Conservation (phyloP, 352 stramenopile genomes). For the Phytophthora quininea region DNA sequence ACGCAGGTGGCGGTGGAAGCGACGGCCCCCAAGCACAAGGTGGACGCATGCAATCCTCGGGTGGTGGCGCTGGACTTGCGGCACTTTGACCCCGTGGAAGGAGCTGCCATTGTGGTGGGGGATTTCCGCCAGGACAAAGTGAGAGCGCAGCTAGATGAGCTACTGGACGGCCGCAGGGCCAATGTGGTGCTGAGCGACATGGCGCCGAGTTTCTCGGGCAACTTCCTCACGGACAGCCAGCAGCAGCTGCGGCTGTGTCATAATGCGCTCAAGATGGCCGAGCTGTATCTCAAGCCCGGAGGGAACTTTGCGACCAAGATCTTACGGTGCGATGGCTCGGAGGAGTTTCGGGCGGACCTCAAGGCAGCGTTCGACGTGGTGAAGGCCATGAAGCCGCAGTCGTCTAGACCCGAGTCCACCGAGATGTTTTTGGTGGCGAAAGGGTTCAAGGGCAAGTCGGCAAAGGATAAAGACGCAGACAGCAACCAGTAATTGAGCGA, state of each 20-base stretch:
- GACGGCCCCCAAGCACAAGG: slow-evolving; percentile 29
- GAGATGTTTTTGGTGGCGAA: slow-evolving; percentile 88
- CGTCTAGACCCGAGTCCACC: slow-evolving; percentile 82
- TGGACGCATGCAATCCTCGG: slow-evolving; percentile 19
- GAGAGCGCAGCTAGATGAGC: slow-evolving; percentile 56
- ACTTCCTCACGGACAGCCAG: slow-evolving; percentile 77
- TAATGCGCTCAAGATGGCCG: slow-evolving; percentile 86
- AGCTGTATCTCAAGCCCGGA: slow-evolving; percentile 79
- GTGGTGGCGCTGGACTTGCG: slow-evolving; percentile 84
- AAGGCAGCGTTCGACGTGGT: slow-evolving; percentile 66
- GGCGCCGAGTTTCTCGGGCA: slow-evolving; percentile 84
- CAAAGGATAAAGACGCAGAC: not conserved
- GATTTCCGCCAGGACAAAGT: slow-evolving; percentile 78
- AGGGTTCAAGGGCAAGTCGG: slow-evolving; percentile 48
- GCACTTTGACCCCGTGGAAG: slow-evolving; percentile 73
- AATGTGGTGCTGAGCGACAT: slow-evolving; percentile 91
- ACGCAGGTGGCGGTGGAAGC: slow-evolving; percentile 82
- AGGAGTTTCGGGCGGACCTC: slow-evolving; percentile 78
- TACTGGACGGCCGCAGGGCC: slow-evolving; percentile 50
- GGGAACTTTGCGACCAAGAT: slow-evolving; percentile 87
- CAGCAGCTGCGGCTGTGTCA: slow-evolving; percentile 84
- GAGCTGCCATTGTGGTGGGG: slow-evolving; percentile 72
- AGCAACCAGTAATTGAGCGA: not conserved
- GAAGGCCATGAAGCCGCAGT: slow-evolving; percentile 84
- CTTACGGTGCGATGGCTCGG: slow-evolving; percentile 73